Base-by-base conservation (phyloP, 257 asterid genomes). In the Asclepias syriaca region DNA sequence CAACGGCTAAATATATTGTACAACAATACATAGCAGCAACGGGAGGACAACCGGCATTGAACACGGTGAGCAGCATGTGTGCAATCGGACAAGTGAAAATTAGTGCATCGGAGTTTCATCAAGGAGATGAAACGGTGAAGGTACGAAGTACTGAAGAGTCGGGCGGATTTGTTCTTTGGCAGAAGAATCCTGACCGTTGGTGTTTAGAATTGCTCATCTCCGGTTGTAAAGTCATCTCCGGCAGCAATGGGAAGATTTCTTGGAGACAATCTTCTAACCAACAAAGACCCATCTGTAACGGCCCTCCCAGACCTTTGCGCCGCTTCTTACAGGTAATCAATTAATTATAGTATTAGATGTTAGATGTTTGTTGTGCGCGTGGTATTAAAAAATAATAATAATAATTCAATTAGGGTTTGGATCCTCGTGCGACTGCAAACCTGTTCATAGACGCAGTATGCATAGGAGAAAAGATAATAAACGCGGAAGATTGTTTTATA, bases 231-330 rank as follows among this genome's bases (percentile, higher is more conserved):
- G 94, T 93, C 50, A 93, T 91, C 66, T 86, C 98, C 1, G 97
- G 98, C 3, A 88, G 97, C 86, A 91, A 93, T 53, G 97, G 96
- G 22, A 79, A 81, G 22, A 13, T 78, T 24, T 84, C 92, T 0
- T 93, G 98, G 98, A 78, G 98, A 43, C 93, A 91, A 56, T 93
- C 98, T 22, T 93, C 98, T 59, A 93, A 93, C 72, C 97, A 91
- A 59, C 95, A 77, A 69, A 79, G 94, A 43, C 97, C 98, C 2
- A 85, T 93, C 78, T 78, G 85, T 0, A 84, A 69, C 55, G 96
- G 98, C 16, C 82, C 90, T 5, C 95, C 98, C 29, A 83, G 98
- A 71, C 94, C 95, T 27, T 46, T 91, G 0, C 88, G 98, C 15
- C 87, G 96, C 9, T 88, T 93, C 72, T 71, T 93, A 24, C 97